A percentile compares a stretch with the other conserved stretches of the same genome.
phyloP scores from a whole-genome alignment of 352 stramenopile genomes.

The Phytophthora macrochlamydospora region DNA sequence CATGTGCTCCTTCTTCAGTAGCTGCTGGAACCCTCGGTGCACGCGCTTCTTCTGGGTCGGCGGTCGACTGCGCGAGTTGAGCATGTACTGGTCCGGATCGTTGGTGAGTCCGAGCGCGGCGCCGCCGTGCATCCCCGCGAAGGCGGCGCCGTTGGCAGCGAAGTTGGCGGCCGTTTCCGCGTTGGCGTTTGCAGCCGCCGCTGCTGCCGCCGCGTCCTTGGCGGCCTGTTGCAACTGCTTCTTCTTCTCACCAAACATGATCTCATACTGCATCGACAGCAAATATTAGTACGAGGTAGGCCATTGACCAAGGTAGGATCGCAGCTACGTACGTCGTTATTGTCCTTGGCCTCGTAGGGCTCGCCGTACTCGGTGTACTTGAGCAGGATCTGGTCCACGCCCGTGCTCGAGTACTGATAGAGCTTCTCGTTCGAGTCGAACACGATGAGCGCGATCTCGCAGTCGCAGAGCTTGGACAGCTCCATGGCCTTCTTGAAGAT shows the following conservation, averaged over 20 bases:
- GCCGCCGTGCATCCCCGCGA: conserved; percentile 39
- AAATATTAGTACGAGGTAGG: background rate
- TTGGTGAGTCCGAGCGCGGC: conserved; percentile 59
- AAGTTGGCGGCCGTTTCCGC: conserved; percentile 36
- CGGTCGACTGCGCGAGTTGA: conserved; percentile 39
- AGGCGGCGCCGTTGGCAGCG: conserved; percentile 37
- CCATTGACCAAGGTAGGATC: background rate
- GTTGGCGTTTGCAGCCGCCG: conserved; percentile 31
- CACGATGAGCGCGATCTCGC: conserved; percentile 85
- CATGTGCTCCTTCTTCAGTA: conserved; percentile 79
- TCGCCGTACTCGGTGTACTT: conserved; percentile 89
- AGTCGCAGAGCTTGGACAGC: conserved; percentile 87
- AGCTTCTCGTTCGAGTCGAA: conserved; percentile 90
- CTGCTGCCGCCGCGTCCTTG: conserved; percentile 48
- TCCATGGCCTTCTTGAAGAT: conserved; percentile 91
- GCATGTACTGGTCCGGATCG: conserved; percentile 71
- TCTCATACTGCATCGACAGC: conserved; percentile 60
- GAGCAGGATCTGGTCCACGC: conserved; percentile 84
- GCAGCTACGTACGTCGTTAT: conserved; percentile 66
- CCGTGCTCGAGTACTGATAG: conserved; percentile 84
- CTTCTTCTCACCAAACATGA: conserved; percentile 86
- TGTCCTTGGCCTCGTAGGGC: conserved; percentile 84
- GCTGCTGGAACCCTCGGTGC: conserved; percentile 78
- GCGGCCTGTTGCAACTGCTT: conserved; percentile 49
- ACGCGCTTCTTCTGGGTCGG: conserved; percentile 69